phyloP scores from a whole-genome alignment of 1,284 basidiomycete genomes.

The Puccinia sorghi region DNA sequence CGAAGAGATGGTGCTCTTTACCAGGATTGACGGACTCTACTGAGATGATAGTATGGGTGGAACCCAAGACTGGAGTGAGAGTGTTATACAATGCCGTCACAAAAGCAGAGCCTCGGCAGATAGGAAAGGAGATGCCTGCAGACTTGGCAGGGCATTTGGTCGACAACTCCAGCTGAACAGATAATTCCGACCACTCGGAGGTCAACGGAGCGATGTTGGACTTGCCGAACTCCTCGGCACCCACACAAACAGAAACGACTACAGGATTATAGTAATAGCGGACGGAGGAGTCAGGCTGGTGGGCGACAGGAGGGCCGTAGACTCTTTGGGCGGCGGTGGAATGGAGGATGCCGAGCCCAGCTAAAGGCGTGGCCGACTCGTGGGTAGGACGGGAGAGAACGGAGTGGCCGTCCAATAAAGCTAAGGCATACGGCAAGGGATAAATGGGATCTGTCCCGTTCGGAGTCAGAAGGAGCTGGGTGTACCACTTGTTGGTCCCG shows the following conservation, averaged over 20 bases:
- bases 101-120: slow-evolving; percentile 45
- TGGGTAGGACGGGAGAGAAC: slow-evolving; percentile 31
- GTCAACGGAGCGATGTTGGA: slow-evolving; percentile 11
- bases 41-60: slow-evolving; percentile 24
- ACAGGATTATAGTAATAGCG: slow-evolving; percentile 48
- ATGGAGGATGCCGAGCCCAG: slow-evolving; percentile 45
- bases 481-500: slow-evolving; percentile 51
- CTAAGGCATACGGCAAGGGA: slow-evolving; percentile 43
- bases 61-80: slow-evolving; percentile 31
- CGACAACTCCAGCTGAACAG: slow-evolving; percentile 27
- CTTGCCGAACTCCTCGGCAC: slow-evolving; percentile 23
- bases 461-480: slow-evolving; percentile 35
- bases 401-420: slow-evolving; percentile 43
- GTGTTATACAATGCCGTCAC: slow-evolving; percentile 30
- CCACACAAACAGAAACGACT: slow-evolving; percentile 30
- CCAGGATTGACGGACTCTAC: slow-evolving; percentile 14
- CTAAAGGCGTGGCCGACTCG: not conserved
- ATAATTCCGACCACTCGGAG: slow-evolving; percentile 42
- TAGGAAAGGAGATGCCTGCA: slow-evolving; percentile 16
- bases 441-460: slow-evolving; percentile 50
- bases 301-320: slow-evolving; percentile 39
- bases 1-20: slow-evolving; percentile 21
- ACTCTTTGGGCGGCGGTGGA: slow-evolving; percentile 35
- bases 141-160: not conserved
- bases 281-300: slow-evolving; percentile 12